Evolutionary conservation across 176 grass and related monocot species (phyloP), one percentile per base, ranked within the genome.

Genomic region (Aegilops speltoides): DNA sequence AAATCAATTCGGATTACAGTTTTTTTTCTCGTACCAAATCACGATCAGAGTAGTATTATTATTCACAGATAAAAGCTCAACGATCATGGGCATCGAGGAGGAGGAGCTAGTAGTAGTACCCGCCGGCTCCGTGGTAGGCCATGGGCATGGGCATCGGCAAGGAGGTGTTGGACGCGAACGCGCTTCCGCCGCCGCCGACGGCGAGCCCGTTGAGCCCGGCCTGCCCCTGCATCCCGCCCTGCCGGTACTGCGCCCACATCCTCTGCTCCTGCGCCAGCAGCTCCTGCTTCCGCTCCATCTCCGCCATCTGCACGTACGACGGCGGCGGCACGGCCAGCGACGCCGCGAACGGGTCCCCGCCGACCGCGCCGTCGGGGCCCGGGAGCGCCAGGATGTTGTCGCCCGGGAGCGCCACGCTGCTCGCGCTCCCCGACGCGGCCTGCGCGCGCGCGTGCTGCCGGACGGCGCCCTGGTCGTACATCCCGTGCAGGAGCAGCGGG

Each of bases 271-370:
- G 88, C 64, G 83, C 46, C 82, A 98, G 37, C 32, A 95, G 74
- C 73, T 98, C 81, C 74, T 95, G 96, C 76, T 95, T 95, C 82
- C 89, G 83, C 73, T 92, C 90, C 88, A 94, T 89, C 32, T 95
- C 93, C 11, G 96, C 79, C 89, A 98, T 95, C 83, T 94, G 93
- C 84, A 98, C 93, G 48, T 94, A 98, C 25, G 91, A 73, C 19
- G 93, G 96, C 61, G 93, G 93, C 25, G 93, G 89, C 28, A 94
- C 77, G 0, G 61, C 84, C 50, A 95, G 72, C 38, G 93, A 98
- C 4, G 96, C 96, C 3, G 77, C 91, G 74, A 98, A 98, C 3
- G 95, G 95, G 86, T 98, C 95, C 2, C 91, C 87, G 0, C 89
- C 86, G 17, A 84, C 14, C 1, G 80, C 78, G 24, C 93, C 95